Conservation (phyloP, 441 rosid species). For the Populus tomentosa region DNA sequence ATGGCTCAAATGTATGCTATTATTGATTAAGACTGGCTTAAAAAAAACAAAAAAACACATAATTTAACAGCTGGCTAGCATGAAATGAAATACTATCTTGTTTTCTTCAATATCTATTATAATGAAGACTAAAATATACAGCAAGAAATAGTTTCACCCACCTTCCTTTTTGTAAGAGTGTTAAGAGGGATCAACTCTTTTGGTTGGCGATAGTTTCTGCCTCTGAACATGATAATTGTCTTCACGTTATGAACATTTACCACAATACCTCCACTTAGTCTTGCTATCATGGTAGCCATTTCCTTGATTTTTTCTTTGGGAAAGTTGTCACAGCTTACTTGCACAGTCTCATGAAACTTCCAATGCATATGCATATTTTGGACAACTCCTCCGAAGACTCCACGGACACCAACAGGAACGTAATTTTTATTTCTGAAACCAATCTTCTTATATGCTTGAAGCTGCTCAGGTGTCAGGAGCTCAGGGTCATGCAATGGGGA, state of each 20-base stretch:
- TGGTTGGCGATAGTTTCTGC: conserved; percentile 97
- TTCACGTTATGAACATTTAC: conserved; percentile 83
- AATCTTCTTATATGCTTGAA: conserved; percentile 82
- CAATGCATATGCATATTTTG: conserved; percentile 99
- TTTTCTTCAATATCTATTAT: not conserved
- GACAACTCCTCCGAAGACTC: conserved; percentile 98
- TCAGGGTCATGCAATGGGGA: conserved; percentile 90
- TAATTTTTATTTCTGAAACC: conserved; percentile 91
- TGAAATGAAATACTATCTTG: not conserved
- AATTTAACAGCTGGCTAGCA: not conserved
- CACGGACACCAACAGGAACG: conserved; percentile 97
- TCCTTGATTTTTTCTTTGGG: conserved; percentile 92
- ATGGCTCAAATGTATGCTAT: not conserved
- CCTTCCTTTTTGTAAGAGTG: conserved; percentile 97
- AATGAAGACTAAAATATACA: not conserved
- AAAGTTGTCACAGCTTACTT: conserved; percentile 92
- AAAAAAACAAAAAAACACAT: not conserved
- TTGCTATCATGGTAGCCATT: conserved; percentile 87
- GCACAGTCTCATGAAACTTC: conserved; percentile 99
- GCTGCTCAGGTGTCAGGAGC: conserved; percentile 80
- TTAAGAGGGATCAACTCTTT: conserved; percentile 87
- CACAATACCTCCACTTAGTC: conserved; percentile 89
- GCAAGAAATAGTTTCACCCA: conserved; percentile 20
- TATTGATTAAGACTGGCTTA: not conserved
- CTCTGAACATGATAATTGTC: conserved; percentile 95